Evolutionary conservation across 305 asterid species (phyloP).

Genomic region (Fraxinus sp.): DNA sequence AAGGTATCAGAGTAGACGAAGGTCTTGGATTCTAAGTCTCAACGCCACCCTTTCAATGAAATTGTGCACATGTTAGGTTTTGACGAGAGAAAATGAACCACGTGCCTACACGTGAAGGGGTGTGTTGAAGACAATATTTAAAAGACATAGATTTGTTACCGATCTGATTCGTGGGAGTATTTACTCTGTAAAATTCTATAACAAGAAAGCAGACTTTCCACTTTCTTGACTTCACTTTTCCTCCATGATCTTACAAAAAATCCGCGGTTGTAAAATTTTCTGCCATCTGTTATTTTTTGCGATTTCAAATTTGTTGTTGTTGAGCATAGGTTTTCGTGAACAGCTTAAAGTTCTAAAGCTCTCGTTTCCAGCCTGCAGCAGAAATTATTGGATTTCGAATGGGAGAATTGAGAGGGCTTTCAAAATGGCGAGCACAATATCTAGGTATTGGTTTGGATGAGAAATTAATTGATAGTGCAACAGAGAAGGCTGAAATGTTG

Average conservation of each 20-base stretch:
- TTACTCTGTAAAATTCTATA: constrained; percentile 1
- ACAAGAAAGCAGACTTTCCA: constrained; percentile 3
- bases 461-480: constrained; percentile 67
- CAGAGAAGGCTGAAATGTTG: constrained; percentile 84
- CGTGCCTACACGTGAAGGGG: background rate
- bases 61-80: background rate
- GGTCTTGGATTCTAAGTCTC: background rate
- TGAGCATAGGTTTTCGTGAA: constrained; percentile 3
- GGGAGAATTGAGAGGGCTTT: constrained; percentile 93
- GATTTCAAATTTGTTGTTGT: constrained; percentile 7
- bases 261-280: constrained; percentile 1
- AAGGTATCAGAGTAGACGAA: background rate
- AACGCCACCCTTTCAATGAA: background rate
- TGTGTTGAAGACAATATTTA: background rate
- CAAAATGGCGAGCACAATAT: constrained; percentile 93
- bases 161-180: background rate
- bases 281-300: constrained; percentile 10
- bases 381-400: constrained; percentile 86
- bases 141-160: background rate
- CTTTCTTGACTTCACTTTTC: constrained; percentile 3
- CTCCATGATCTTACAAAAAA: background rate
- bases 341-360: constrained; percentile 31
- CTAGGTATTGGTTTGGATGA: constrained; percentile 80
- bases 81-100: background rate
- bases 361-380: constrained; percentile 85